phyloP scores from a whole-genome alignment of 352 stramenopile genomes.

The Poterioochromonas sp. region DNA sequence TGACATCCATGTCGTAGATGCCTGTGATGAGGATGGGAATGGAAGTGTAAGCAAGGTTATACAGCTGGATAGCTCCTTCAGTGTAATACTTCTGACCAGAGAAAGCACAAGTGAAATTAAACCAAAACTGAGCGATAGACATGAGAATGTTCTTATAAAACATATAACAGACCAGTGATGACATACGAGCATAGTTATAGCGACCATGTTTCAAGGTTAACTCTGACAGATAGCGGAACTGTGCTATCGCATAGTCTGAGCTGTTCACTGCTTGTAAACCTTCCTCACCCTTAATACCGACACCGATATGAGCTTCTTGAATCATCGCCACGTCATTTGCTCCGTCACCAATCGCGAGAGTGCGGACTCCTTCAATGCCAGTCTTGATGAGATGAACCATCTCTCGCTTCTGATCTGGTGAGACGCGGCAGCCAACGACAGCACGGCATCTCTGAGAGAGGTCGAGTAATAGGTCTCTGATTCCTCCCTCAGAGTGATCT shows the following conservation, averaged over 20 bases:
- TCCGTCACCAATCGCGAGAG: slow-evolving; percentile 92
- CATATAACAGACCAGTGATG: slow-evolving; percentile 87
- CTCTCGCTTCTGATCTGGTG: slow-evolving; percentile 33
- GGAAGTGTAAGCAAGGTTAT: slow-evolving; percentile 90
- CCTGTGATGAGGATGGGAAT: slow-evolving; percentile 75
- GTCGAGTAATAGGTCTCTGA: not conserved
- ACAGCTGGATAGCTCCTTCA: slow-evolving; percentile 69
- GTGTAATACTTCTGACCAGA: slow-evolving; percentile 59
- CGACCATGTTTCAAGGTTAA: slow-evolving; percentile 93
- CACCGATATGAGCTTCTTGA: slow-evolving; percentile 92
- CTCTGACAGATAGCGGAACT: slow-evolving; percentile 91
- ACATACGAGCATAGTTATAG: slow-evolving; percentile 95
- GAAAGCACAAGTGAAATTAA: slow-evolving; percentile 54
- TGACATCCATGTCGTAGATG: slow-evolving; percentile 60
- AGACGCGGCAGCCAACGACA: slow-evolving; percentile 27
- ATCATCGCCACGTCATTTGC: slow-evolving; percentile 99
- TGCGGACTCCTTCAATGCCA: slow-evolving; percentile 50
- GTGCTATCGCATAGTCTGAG: slow-evolving; percentile 93
- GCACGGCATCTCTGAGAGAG: not conserved
- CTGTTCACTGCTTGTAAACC: slow-evolving; percentile 96
- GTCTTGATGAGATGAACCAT: slow-evolving; percentile 71
- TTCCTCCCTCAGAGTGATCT: not conserved
- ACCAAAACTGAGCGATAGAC: slow-evolving; percentile 66
- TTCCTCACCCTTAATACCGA: slow-evolving; percentile 96
- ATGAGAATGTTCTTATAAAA: slow-evolving; percentile 98